These are phyloP conservation scores for Obelidium mucronatum DNA, from an alignment of 192 early-diverging fungal genomes.

Conservation along the genomic window DNA sequence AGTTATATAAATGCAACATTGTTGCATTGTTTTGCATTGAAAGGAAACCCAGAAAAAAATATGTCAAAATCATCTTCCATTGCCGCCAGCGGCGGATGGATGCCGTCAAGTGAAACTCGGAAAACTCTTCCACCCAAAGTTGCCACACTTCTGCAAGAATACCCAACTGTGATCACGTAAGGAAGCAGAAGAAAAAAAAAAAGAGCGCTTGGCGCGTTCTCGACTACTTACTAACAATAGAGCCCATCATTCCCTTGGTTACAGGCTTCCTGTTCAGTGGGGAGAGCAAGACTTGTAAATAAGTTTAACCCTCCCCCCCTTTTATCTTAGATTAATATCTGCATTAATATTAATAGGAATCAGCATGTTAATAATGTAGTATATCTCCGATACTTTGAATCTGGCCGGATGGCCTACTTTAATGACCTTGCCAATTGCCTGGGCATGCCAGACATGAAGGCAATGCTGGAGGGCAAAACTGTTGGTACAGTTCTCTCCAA, in stretches of 20 bases:
- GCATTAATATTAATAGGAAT: too few relatives aligned
- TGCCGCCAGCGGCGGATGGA: background rate
- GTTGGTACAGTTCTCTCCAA: conserved; percentile 54
- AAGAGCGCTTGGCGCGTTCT: too few relatives aligned
- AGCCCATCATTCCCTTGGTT: background rate
- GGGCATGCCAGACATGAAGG: conserved; percentile 6
- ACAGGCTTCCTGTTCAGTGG: conserved; percentile 43
- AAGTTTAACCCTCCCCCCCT: background rate
- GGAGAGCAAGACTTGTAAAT: conserved; percentile 42
- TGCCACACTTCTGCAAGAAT: conserved; percentile 24
- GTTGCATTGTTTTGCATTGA: background rate
- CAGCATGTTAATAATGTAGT: conserved; percentile 25
- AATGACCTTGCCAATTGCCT: conserved; percentile 38
- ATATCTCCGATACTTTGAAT: conserved; percentile 26
- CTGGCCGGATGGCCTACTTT: conserved; percentile 45
- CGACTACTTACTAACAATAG: background rate
- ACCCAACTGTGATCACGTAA: conserved; percentile 33
- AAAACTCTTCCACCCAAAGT: conserved; percentile 29
- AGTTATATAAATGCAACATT: too few relatives aligned
- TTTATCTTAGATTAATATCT: too few relatives aligned
- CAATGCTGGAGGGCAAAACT: too few relatives aligned
- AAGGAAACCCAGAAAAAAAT: background rate
- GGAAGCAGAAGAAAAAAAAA: background rate
- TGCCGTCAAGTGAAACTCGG: conserved; percentile 18
- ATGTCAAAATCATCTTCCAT: background rate